These are phyloP conservation scores for Aotearoamyces nothofagi DNA, from an alignment of 2,329 filamentous ascomycete species.

Conservation along the genomic window DNA sequence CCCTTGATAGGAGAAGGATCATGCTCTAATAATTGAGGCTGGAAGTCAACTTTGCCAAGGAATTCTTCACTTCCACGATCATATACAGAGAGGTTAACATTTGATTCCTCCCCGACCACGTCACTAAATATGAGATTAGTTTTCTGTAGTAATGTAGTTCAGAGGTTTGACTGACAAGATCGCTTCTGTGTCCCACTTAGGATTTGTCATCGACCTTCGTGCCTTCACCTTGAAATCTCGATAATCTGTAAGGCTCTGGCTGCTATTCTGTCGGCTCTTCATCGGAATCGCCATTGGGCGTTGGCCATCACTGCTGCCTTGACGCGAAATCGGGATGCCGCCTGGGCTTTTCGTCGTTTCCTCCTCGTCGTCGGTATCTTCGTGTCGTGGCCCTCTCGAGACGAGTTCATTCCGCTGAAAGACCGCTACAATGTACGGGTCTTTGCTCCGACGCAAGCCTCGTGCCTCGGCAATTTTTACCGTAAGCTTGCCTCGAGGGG, in stretches of 20 bases:
- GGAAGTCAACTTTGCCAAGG: slow-evolving; percentile 76
- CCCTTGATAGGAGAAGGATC: slow-evolving; percentile 59
- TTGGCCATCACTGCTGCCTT: slow-evolving; percentile 70
- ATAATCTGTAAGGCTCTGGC: slow-evolving; percentile 64
- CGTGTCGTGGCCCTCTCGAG: slow-evolving; percentile 62
- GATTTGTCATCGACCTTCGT: slow-evolving; percentile 54
- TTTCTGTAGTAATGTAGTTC: slow-evolving; percentile 1
- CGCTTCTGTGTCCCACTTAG: slow-evolving; percentile 91
- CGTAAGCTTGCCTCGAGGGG: slow-evolving; percentile 73
- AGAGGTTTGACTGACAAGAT: slow-evolving; percentile 57
- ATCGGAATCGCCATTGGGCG: slow-evolving; percentile 85
- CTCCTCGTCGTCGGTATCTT: slow-evolving; percentile 42
- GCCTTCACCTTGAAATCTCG: slow-evolving; percentile 41
- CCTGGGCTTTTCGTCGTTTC: slow-evolving; percentile 33
- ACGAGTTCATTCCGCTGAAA: slow-evolving; percentile 97
- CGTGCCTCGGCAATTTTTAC: slow-evolving; percentile 81
- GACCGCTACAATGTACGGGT: slow-evolving; percentile 91
- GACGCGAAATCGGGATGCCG: slow-evolving; percentile 47
- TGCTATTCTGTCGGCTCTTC: slow-evolving; percentile 92
- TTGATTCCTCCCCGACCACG: slow-evolving; percentile 79
- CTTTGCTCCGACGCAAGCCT: slow-evolving; percentile 64
- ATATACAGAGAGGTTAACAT: slow-evolving; percentile 88
- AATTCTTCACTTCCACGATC: slow-evolving; percentile 77
- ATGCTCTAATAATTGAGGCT: slow-evolving; percentile 49
- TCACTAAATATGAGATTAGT: slow-evolving; percentile 44